Conservation (phyloP, 768 basidiomycete genomes). For the Postia placenta region DNA sequence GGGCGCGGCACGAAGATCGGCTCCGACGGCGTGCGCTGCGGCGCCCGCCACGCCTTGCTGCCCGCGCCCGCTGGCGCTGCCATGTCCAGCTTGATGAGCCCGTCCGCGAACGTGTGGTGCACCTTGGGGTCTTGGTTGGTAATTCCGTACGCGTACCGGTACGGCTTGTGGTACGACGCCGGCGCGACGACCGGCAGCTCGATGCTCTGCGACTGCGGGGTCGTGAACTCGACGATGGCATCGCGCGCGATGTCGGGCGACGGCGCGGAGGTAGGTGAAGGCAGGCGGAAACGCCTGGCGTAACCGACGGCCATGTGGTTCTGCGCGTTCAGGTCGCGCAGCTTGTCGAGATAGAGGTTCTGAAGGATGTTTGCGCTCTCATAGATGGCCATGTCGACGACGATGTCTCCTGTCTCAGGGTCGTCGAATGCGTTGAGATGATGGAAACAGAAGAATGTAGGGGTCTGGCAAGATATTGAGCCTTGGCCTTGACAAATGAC, state of each 20-base stretch:
- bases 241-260: conserved; percentile 13
- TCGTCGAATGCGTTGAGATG: conserved; percentile 35
- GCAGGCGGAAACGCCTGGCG: conserved; percentile 27
- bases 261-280: conserved; percentile 18
- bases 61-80: conserved; percentile 19
- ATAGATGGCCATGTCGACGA: conserved; percentile 32
- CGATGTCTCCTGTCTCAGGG: conserved; percentile 23
- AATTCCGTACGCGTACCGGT: conserved; percentile 13
- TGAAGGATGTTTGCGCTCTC: conserved; percentile 27
- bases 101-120: conserved; percentile 28
- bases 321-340: conserved; percentile 24
- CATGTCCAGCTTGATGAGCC: conserved; percentile 31
- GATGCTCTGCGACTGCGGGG: conserved; percentile 4
- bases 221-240: conserved; percentile 16
- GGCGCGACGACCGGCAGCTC: conserved; percentile 33
- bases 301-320: conserved; percentile 13
- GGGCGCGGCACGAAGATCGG: conserved; percentile 32
- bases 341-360: conserved; percentile 23
- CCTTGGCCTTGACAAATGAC: background rate
- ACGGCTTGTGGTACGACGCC: conserved; percentile 23
- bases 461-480: conserved; percentile 13
- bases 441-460: conserved; percentile 36
- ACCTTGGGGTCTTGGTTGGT: conserved; percentile 4
- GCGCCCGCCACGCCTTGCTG: conserved; percentile 22
- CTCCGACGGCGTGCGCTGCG: conserved; percentile 29